Base-by-base conservation (phyloP, 2,329 filamentous ascomycete species). In the Clonostachys rosea region DNA sequence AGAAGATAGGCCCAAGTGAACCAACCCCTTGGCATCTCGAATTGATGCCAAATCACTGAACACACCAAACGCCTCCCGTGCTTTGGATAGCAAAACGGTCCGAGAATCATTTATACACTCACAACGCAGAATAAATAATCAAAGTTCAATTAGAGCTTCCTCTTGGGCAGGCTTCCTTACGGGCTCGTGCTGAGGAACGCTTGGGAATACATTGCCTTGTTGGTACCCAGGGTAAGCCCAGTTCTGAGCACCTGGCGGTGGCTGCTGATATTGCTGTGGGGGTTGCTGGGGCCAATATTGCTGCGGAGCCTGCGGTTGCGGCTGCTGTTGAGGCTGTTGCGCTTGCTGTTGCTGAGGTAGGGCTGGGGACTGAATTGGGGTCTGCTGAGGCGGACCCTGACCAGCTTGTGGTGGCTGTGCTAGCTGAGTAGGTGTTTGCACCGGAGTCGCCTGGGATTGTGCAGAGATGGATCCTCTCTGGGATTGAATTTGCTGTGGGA, bases 111-210 rank as follows among this genome's bases (percentile, higher is more conserved):
- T 30, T 30, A 30, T 16, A 43, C 16, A 34, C 20, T n/a, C 37
- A 13, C 36, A 17, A 20, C 10, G 44, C 8, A 5, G 30, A 39
- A 17, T 10, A 36, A 44, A 18, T 7, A 8, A 43, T 60, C 55
- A 91, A 51, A 92, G 73, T 64, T 94, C 89, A 65, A 94, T 94
- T 58, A 94, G 67, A 49, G 83, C 86, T 66, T 92, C 89, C 65
- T 92, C 88, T 42, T 86, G 76, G 1, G 71, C 76, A 13, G 78
- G 78, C 57, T 74, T 58, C 50, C 62, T 60, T 20, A 59, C 50
- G 4, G 65, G 67, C 40, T 70, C 68, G 44, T 66, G 74, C 45
- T 68, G 67, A 12, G 79, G 81, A 30, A 79, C 75, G 3, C 78
- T 72, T 2, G 87, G 86, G 57, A 89, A 89, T 4, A 77, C 69